phyloP scores from a whole-genome alignment of 2,329 filamentous ascomycete species.

The Pestalotiopsis sp. region DNA sequence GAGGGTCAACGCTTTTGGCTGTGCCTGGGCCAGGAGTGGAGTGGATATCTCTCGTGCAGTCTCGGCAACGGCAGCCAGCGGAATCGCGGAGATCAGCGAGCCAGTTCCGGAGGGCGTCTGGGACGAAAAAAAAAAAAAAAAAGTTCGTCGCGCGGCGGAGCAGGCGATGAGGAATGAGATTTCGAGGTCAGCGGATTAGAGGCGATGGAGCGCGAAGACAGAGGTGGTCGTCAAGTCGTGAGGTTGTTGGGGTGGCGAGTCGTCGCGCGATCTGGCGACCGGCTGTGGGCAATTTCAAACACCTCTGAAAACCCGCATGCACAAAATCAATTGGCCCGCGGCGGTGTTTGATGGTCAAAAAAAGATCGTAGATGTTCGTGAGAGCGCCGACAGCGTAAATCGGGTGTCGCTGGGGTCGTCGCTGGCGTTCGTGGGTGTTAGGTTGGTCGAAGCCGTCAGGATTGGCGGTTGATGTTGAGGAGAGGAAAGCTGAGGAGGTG shows the following conservation, averaged over 20 bases:
- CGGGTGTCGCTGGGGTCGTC: slow-evolving; percentile 16
- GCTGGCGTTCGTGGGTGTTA: slow-evolving; percentile 11
- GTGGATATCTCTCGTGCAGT: background rate
- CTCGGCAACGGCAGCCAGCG: background rate
- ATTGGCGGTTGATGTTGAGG: slow-evolving; percentile 14
- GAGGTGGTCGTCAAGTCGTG: slow-evolving; percentile 22
- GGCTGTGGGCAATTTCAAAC: slow-evolving; percentile 36
- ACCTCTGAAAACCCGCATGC: slow-evolving; percentile 38
- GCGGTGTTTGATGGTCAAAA: slow-evolving; percentile 12
- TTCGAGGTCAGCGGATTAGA: background rate
- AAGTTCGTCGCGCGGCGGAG: slow-evolving; percentile 14
- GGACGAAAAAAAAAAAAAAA: background rate
- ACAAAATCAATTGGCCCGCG: slow-evolving; percentile 21
- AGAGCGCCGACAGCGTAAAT: slow-evolving; percentile 14
- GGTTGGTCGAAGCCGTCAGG: slow-evolving; percentile 5
- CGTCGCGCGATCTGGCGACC: slow-evolving; percentile 38
- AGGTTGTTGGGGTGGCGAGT: slow-evolving; percentile 34
- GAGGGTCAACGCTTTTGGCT: slow-evolving; percentile 1
- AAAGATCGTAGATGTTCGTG: background rate
- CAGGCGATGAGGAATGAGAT: slow-evolving; percentile 14
- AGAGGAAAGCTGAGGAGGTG: slow-evolving; percentile 1
- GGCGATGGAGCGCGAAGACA: slow-evolving; percentile 13
- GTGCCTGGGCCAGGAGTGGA: background rate
- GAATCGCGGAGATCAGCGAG: background rate
- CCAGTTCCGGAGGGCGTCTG: background rate